Base-by-base conservation (phyloP, 805 yeast genomes). In the Lachancea dasiensis region DNA sequence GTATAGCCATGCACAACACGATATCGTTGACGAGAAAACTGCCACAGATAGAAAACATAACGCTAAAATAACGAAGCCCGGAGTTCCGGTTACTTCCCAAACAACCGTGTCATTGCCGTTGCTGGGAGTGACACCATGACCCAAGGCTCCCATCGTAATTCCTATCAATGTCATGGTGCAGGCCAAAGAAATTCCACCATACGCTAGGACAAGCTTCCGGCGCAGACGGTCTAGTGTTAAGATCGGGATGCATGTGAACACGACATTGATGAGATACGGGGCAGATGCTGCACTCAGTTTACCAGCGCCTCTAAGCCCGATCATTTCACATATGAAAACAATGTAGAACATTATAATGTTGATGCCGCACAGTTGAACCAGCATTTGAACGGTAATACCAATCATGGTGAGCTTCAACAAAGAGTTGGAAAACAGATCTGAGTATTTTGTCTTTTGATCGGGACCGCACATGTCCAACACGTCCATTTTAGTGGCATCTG, bases 1-100 rank as follows among this genome's bases (percentile, higher is more conserved):
- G 47, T 72, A 74, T 15, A 75, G 51, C 73, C 72, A 68, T 23
- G 75, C 65, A 3, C 67, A 67, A 29, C 76, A 64, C 1, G 70
- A 57, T 10, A 75, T 54, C 1, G 75, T 63, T 1, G 73, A 51
- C 1, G 77, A 63, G 49, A 67, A 69, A 0, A 73, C 58, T 3
- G 75, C 68, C 18, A 70, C 69, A 32, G 70, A 57, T 32, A 70
- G 52, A 27, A 68, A 64, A 28, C 71, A 65, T 3, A 73, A 49
- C 0, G 74, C 72, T 28, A 76, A 47, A 1, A 69, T 55, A 2
- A 61, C 41, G 0, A 73, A 62, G 0, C 76, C 77, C 3, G 70
- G 62, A 4, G 55, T 48, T 1, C 63, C 63, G 18, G 54, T 44
- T 4, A 70, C 46, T 37, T 46, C 56, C 68, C 67, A 66, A 14